Conservation (phyloP, 2,329 filamentous ascomycete species). For the Aspergillus tubingensis region DNA sequence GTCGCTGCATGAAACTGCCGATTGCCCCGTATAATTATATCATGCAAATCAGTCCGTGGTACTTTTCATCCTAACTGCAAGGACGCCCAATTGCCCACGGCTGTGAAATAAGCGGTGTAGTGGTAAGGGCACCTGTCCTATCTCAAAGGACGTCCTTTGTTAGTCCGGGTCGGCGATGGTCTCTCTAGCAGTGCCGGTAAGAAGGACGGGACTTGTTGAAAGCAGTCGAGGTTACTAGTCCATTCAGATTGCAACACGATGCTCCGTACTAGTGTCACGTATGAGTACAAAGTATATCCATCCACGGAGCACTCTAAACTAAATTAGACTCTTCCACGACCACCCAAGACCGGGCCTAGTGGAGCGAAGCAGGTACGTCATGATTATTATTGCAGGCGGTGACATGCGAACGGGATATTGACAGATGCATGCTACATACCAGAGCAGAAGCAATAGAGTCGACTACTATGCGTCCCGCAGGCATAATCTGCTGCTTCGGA, state of each 20-base stretch:
- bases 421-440: constrained; percentile 1
- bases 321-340: constrained; percentile 1
- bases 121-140: background rate
- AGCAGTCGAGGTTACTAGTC: background rate
- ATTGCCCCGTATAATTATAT: constrained; percentile 1
- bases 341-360: background rate
- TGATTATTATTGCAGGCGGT: background rate
- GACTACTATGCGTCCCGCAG: background rate
- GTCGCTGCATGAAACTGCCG: constrained; percentile 1
- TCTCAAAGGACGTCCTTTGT: background rate
- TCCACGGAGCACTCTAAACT: background rate
- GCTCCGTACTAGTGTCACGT: background rate
- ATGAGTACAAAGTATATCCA: background rate
- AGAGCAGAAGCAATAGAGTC: background rate
- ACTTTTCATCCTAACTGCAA: background rate
- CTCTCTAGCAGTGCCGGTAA: too few species aligned
- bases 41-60: background rate
- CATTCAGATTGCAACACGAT: constrained; percentile 3
- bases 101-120: constrained; percentile 2
- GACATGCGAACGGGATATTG: background rate
- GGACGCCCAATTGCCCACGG: background rate
- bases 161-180: background rate
- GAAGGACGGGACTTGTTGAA: background rate
- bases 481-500: too few species aligned
- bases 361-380: constrained; percentile 4